These are phyloP conservation scores for Omphalea diandra DNA, from an alignment of 441 rosid species.

Conservation along the genomic window DNA sequence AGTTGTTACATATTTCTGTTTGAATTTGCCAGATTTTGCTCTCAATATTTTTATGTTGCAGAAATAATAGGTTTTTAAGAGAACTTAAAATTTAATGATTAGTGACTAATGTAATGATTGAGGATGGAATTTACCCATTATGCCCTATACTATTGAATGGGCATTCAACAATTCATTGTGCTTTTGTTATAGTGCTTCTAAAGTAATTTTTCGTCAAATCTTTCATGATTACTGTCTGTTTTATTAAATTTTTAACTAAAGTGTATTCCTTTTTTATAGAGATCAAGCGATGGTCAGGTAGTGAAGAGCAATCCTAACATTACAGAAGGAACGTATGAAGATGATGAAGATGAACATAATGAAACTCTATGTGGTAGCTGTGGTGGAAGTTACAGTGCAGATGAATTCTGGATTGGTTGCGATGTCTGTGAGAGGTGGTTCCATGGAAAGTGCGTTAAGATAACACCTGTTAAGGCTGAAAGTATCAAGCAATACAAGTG, in stretches of 20 bases:
- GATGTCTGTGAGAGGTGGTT: slow-evolving; percentile 85
- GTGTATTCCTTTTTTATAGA: slow-evolving; percentile 31
- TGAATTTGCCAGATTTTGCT: too few species aligned
- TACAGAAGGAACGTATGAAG: slow-evolving; percentile 50
- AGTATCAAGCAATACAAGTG: slow-evolving; percentile 83
- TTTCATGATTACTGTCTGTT: slow-evolving; percentile 9
- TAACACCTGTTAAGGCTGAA: slow-evolving; percentile 82
- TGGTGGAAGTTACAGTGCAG: slow-evolving; percentile 60
- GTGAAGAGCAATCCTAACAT: slow-evolving; percentile 50
- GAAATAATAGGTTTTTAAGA: too few species aligned
- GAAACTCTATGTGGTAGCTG: slow-evolving; percentile 81
- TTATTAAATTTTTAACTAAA: slow-evolving; percentile 1
- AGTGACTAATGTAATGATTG: too few species aligned
- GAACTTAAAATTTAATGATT: too few species aligned
- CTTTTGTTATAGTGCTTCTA: too few species aligned
- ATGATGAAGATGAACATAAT: slow-evolving; percentile 67
- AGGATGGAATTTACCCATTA: too few species aligned
- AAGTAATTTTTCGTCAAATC: background rate
- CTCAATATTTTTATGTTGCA: too few species aligned
- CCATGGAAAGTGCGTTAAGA: slow-evolving; percentile 84
- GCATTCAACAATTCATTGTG: background rate
- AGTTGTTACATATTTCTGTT: too few species aligned
- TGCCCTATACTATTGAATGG: background rate
- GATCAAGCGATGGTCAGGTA: slow-evolving; percentile 57
- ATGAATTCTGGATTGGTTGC: slow-evolving; percentile 84